Base-by-base conservation (phyloP, 2,329 filamentous ascomycete genomes). In the Diaporthe helianthi region DNA sequence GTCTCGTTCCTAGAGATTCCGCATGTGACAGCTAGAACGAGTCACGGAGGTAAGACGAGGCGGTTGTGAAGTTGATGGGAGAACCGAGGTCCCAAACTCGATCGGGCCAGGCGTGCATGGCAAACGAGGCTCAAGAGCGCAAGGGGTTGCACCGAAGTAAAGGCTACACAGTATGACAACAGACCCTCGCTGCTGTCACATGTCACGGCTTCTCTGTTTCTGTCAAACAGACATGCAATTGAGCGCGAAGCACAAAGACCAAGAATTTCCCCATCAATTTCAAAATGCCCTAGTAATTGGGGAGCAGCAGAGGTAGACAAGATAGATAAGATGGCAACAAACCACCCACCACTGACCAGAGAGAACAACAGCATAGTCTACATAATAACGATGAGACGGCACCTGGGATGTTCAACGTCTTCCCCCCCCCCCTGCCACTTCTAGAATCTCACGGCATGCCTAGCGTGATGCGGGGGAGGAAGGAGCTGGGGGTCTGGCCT, bases 101-200 rank as follows among this genome's bases (percentile, higher is more conserved):
- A 17, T 29, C 31, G 22, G 52, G 51, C 53, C 53, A 47, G 41
- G 65, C 65, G 52, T 58, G 65, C 52, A 49, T 49, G 22, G 65
- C 17, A 54, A 52, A 52, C 31, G 53, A 61, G 65, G 58, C 69
- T 70, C 65, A 60, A 36, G 49, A 15, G 29, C 38, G 22, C 31
- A 29, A n/a, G 22, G 46, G 49, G 49, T 46, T 33, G 55, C 10
- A 53, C 29, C 8, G 24, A 52, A 54, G 24, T 24, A 1, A 17
- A 26, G 22, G 26, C 33, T 54, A n/a, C n/a, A n/a, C n/a, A n/a
- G n/a, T n/a, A 64, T 70, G 68, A 68, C 55, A 51, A 64, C 64
- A 70, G 68, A 67, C 61, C 67, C 47, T n/a, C n/a, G n/a, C n/a
- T 60, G 22, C 33, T 61, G 55, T 71, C 69, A 71, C 69, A 71